Conservation (phyloP, 2,329 filamentous ascomycete species). For the Aspergillus pseudonomiae region DNA sequence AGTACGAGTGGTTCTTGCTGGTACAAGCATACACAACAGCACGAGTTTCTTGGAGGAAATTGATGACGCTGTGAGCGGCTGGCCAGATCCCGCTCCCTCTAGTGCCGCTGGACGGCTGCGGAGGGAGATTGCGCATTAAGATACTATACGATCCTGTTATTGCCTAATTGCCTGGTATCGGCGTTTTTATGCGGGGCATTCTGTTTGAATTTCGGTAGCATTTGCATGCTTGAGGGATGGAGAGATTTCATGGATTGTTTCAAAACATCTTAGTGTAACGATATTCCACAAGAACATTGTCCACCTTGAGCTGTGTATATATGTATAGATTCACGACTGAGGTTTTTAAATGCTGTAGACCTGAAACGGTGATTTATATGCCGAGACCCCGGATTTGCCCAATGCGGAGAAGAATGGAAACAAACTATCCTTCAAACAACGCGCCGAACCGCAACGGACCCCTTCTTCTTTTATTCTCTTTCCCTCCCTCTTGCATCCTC, state of each 20-base stretch:
- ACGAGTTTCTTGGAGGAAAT: slow-evolving; percentile 87
- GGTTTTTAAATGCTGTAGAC: background rate
- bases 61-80: slow-evolving; percentile 81
- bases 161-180: background rate
- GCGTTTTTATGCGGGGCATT: slow-evolving; percentile 11
- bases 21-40: slow-evolving; percentile 86
- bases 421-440: background rate
- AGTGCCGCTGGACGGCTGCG: slow-evolving; percentile 65
- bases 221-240: background rate
- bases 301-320: background rate
- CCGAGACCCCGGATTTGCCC: slow-evolving; percentile 20
- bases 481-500: background rate
- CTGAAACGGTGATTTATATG: background rate
- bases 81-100: slow-evolving; percentile 71
- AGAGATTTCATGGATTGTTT: background rate
- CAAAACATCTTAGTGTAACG: background rate
- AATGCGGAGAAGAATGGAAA: slow-evolving; percentile 28
- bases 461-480: slow-evolving; percentile 6
- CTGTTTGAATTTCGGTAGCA: background rate
- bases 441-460: background rate
- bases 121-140: slow-evolving; percentile 60
- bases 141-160: slow-evolving; percentile 1
- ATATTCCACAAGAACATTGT: background rate
- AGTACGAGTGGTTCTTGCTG: slow-evolving; percentile 83
- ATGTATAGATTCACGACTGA: too few relatives aligned